A percentile compares a stretch with the other conserved stretches of the same genome.
phyloP scores from a whole-genome alignment of 495 filamentous ascomycete species.

The Aspergillus affinis region DNA sequence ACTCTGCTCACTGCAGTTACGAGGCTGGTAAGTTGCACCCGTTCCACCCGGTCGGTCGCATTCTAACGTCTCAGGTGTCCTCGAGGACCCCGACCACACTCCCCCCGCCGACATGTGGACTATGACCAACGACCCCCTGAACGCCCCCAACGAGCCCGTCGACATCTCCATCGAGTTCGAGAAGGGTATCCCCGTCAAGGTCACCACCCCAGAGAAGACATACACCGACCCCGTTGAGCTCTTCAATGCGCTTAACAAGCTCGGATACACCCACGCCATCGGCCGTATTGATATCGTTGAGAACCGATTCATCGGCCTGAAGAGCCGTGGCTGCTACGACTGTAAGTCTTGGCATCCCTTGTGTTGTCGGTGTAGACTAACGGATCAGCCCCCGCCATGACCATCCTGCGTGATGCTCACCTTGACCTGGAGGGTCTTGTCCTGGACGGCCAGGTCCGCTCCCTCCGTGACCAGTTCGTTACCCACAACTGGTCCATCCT shows the following conservation, averaged over 20 bases:
- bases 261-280: conserved; percentile 74
- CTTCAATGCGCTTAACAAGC: conserved; percentile 76
- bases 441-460: conserved; percentile 80
- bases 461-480: conserved; percentile 75
- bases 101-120: conserved; percentile 86
- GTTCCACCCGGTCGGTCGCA: neutral
- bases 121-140: conserved; percentile 68
- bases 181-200: conserved; percentile 78
- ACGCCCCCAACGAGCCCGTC: conserved; percentile 73
- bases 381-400: conserved; percentile 59
- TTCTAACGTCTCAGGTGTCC: conserved; percentile 14
- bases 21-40: conserved; percentile 64
- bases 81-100: conserved; percentile 51
- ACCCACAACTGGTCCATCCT: conserved; percentile 68
- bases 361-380: neutral
- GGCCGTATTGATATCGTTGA: conserved; percentile 91
- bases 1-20: conserved; percentile 88
- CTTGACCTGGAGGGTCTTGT: conserved; percentile 57
- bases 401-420: conserved; percentile 73
- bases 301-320: conserved; percentile 83
- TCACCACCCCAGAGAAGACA: conserved; percentile 62
- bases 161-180: conserved; percentile 80
- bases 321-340: conserved; percentile 91
- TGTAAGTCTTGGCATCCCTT: conserved; percentile 4
- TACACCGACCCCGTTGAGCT: conserved; percentile 75